A percentile compares a stretch with the other conserved stretches of the same genome.
Conservation (phyloP, 2,329 filamentous ascomycete species). For the Cryphonectria carpinicola region DNA sequence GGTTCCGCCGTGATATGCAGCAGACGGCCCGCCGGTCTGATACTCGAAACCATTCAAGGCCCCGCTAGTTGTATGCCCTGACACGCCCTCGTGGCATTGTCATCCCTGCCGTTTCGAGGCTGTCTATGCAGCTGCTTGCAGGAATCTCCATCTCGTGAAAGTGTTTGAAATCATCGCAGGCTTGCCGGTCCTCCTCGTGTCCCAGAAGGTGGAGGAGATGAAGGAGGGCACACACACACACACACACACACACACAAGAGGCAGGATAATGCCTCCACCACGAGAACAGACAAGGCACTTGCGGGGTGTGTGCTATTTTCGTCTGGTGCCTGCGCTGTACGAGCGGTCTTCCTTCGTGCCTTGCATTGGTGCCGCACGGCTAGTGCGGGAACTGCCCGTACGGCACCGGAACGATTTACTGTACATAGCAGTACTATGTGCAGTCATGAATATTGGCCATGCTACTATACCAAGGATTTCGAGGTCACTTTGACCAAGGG, state of each 20-base stretch:
- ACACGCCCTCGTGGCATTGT: not conserved
- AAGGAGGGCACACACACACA: not conserved
- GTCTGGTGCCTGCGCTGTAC: not conserved
- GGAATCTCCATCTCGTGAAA: not conserved
- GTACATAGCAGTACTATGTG: not conserved
- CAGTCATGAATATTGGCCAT: not conserved
- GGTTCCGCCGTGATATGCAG: not conserved
- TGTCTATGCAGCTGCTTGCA: not conserved
- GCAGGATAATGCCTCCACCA: not conserved
- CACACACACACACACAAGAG: not conserved
- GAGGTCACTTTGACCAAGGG: not conserved
- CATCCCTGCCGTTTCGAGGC: conserved; percentile 9
- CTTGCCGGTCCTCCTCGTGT: not conserved
- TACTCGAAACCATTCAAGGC: conserved; percentile 13
- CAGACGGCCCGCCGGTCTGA: conserved; percentile 14
- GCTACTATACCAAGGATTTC: not conserved
- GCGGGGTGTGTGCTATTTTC: not conserved
- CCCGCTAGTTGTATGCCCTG: not conserved
- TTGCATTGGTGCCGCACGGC: not conserved
- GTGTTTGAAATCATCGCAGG: not conserved
- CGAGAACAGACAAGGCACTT: not conserved
- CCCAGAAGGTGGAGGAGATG: not conserved
- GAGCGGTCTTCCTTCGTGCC: not conserved
- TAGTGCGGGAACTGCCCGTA: not conserved
- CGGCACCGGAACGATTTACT: not conserved